Percentiles rank a stretch among this genome's conserved stretches.
Evolutionary conservation across 2,329 filamentous ascomycete species (phyloP).

Genomic region (Fusarium papillatum): DNA sequence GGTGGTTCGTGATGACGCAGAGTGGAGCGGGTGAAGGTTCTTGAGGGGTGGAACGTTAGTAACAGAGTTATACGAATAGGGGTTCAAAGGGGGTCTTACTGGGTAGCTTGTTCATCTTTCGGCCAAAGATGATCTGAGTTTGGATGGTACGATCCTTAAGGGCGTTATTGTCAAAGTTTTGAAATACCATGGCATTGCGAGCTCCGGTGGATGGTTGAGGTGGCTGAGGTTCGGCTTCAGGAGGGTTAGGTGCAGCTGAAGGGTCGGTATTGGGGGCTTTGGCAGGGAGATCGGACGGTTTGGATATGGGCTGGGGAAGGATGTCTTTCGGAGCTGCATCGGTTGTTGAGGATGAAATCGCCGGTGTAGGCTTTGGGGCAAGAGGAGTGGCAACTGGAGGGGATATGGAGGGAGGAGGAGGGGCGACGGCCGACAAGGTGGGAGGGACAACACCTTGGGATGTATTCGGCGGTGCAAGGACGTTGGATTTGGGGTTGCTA

Average conservation of each 20-base stretch:
- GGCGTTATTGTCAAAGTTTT: slow-evolving; percentile 70
- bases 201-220: slow-evolving; percentile 57
- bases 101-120: slow-evolving; percentile 69
- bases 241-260: slow-evolving; percentile 5
- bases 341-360: slow-evolving; percentile 5
- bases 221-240: slow-evolving; percentile 37
- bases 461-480: slow-evolving; percentile 61
- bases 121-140: slow-evolving; percentile 70
- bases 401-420: slow-evolving; percentile 30
- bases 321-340: slow-evolving; percentile 1
- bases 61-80: background rate
- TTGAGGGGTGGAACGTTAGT: slow-evolving; percentile 41
- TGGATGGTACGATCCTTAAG: slow-evolving; percentile 70
- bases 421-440: slow-evolving; percentile 25
- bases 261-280: slow-evolving; percentile 23
- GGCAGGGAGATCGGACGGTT: slow-evolving; percentile 8
- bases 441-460: slow-evolving; percentile 46
- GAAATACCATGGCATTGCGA: slow-evolving; percentile 70
- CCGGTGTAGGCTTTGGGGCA: slow-evolving; percentile 6
- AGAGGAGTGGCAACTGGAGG: slow-evolving; percentile 3
- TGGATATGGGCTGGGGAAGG: slow-evolving; percentile 20
- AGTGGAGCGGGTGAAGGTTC: slow-evolving; percentile 66
- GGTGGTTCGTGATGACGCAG: slow-evolving; percentile 87
- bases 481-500: slow-evolving; percentile 54
- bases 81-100: slow-evolving; percentile 56